A percentile compares a stretch with the other conserved stretches of the same genome.
phyloP scores from a whole-genome alignment of 148 eudicot genomes.

The Limonium bicolor region DNA sequence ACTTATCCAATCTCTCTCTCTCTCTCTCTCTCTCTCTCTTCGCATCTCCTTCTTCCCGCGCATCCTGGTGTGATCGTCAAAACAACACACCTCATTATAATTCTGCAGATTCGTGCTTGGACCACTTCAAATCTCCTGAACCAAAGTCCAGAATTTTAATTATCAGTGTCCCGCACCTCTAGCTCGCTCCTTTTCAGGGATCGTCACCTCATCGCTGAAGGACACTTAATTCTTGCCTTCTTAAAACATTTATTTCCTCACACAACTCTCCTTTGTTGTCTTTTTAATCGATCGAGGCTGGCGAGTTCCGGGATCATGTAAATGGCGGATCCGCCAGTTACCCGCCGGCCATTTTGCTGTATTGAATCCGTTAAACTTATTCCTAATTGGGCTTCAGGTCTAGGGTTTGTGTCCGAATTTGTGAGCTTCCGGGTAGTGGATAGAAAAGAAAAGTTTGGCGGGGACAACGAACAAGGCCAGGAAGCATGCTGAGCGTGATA shows the following conservation, averaged over 20 bases:
- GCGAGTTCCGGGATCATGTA: slow-evolving; percentile 38
- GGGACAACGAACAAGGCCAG: slow-evolving; percentile 12
- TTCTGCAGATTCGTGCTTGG: background rate
- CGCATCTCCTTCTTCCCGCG: slow-evolving; percentile 5
- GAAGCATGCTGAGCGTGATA: slow-evolving; percentile 72
- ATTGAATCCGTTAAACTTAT: background rate
- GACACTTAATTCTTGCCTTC: background rate
- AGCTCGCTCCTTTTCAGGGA: slow-evolving; percentile 3
- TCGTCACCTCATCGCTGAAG: background rate
- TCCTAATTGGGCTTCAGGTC: slow-evolving; percentile 13
- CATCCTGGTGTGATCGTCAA: background rate
- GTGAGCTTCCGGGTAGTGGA: slow-evolving; percentile 1
- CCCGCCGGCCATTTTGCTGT: slow-evolving; percentile 24
- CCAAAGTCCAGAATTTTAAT: background rate
- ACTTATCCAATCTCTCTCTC: slow-evolving; percentile 18
- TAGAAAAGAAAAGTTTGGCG: slow-evolving; percentile 1
- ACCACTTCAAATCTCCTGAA: background rate
- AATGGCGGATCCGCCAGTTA: slow-evolving; percentile 74
- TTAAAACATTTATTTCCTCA: background rate
- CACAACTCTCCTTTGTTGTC: background rate
- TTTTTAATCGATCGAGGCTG: slow-evolving; percentile 33
- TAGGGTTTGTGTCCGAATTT: slow-evolving; percentile 10
- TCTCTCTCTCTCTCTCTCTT: background rate
- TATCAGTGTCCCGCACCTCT: background rate
- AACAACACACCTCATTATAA: background rate